phyloP scores from a whole-genome alignment of 2,329 filamentous ascomycete genomes.

The Stachybotrys chlorohalonatus region DNA sequence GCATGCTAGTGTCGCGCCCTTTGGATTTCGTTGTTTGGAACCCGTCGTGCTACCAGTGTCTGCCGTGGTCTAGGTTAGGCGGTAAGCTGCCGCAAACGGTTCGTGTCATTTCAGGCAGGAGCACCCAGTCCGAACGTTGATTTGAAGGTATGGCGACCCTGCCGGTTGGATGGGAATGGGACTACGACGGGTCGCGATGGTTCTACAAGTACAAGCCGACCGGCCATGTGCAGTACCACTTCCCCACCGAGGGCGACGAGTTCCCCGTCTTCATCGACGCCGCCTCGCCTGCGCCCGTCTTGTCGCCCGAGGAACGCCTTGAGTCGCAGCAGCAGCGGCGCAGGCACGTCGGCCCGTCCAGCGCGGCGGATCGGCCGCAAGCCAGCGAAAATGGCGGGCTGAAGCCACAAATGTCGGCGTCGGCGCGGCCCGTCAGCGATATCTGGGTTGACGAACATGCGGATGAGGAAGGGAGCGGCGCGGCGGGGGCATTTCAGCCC shows the following conservation, averaged over 20 bases:
- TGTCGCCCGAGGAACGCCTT: constrained; percentile 43
- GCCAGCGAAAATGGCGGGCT: constrained; percentile 2
- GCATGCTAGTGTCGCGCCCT: neutral
- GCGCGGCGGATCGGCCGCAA: neutral
- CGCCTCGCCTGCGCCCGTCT: constrained; percentile 23
- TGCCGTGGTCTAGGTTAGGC: no score
- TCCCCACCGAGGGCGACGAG: constrained; percentile 48
- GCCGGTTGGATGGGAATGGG: constrained; percentile 46
- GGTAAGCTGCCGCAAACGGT: neutral
- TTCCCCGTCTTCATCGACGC: constrained; percentile 42
- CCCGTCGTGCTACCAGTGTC: no score
- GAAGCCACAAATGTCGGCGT: constrained; percentile 20
- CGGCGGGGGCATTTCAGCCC: constrained; percentile 36
- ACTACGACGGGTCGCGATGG: constrained; percentile 50
- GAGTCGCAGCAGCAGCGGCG: constrained; percentile 40
- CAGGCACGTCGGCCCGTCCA: constrained; percentile 1
- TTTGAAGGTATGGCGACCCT: constrained; percentile 24
- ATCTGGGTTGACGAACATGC: constrained; percentile 23
- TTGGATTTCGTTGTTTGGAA: no score
- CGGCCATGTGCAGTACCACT: constrained; percentile 45
- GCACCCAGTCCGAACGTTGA: neutral
- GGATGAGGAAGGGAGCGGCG: constrained; percentile 18
- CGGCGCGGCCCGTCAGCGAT: constrained; percentile 20
- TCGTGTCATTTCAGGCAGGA: neutral
- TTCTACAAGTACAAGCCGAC: constrained; percentile 48